A percentile compares a stretch with the other conserved stretches of the same genome.
Evolutionary conservation across 257 asterid species (phyloP).

Genomic region (Eucommia ulmoides): DNA sequence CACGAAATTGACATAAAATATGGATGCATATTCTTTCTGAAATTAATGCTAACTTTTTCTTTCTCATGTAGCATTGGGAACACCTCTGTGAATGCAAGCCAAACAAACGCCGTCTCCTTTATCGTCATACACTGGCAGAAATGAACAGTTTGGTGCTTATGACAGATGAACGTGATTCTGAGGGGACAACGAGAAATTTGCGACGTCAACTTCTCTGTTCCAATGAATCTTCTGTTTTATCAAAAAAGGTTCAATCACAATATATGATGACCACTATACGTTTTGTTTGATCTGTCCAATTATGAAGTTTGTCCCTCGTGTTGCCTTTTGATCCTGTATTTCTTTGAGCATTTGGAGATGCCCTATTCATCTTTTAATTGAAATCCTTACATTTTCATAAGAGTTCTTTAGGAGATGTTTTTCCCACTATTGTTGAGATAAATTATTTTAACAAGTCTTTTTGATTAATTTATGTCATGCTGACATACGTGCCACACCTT

Average conservation of each 20-base stretch:
- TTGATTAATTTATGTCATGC: neutral
- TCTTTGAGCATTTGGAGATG: neutral
- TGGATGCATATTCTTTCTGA: no score
- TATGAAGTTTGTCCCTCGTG: no score
- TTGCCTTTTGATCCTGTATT: neutral
- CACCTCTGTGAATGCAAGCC: constrained; percentile 91
- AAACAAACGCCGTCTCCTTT: constrained; percentile 53
- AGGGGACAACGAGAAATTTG: constrained; percentile 26
- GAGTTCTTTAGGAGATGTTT: neutral
- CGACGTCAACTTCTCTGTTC: constrained; percentile 23
- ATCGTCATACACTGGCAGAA: constrained; percentile 77
- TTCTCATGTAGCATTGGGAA: constrained; percentile 71
- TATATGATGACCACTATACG: neutral
- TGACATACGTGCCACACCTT: neutral
- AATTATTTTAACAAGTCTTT: neutral
- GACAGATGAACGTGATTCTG: constrained; percentile 25
- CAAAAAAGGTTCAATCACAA: constrained; percentile 49
- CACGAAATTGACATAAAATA: no score
- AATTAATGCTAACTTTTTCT: no score
- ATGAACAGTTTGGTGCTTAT: constrained; percentile 48
- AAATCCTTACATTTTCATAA: no score
- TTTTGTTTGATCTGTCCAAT: neutral
- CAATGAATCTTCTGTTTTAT: constrained; percentile 30
- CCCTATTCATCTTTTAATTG: no score
- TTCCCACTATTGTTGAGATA: neutral